Evolutionary conservation across 2,329 filamentous ascomycete genomes (phyloP).

Genomic region (Rutstroemia sp.): DNA sequence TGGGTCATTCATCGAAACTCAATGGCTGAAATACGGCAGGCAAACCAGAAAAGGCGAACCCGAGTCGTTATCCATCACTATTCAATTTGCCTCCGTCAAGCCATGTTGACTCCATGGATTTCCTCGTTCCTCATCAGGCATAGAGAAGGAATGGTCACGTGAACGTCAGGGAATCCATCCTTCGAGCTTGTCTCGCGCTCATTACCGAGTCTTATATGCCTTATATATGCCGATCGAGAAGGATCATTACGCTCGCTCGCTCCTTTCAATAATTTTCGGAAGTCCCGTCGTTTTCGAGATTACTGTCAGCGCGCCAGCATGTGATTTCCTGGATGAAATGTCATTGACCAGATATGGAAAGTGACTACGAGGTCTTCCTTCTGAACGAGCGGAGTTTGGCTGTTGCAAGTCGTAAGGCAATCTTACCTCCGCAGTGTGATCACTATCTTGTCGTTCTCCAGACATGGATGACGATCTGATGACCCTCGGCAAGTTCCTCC

Average conservation of each 20-base stretch:
- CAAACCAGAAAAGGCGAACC: not conserved
- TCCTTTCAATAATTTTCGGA: not conserved
- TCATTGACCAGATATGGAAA: not conserved
- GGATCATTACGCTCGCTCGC: not conserved
- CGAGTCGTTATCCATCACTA: not conserved
- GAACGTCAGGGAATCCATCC: not conserved
- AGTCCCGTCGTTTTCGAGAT: slow-evolving; percentile 1
- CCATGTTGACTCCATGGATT: not conserved
- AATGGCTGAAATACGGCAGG: not conserved
- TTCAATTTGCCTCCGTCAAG: not conserved
- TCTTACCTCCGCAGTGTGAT: too few relatives aligned
- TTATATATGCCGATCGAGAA: not conserved
- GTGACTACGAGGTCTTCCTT: not conserved
- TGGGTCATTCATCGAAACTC: not conserved
- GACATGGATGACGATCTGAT: too few relatives aligned
- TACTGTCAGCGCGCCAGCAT: not conserved
- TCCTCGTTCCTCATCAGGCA: not conserved
- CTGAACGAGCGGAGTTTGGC: not conserved
- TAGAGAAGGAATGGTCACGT: not conserved
- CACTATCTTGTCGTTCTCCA: too few relatives aligned
- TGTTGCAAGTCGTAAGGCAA: too few relatives aligned
- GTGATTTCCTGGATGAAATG: not conserved
- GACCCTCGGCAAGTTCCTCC: too few relatives aligned
- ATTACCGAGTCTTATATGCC: slow-evolving; percentile 1
- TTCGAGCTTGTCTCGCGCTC: not conserved